Evolutionary conservation across 305 asterid species (phyloP).

Genomic region (Coffea humblotiana): DNA sequence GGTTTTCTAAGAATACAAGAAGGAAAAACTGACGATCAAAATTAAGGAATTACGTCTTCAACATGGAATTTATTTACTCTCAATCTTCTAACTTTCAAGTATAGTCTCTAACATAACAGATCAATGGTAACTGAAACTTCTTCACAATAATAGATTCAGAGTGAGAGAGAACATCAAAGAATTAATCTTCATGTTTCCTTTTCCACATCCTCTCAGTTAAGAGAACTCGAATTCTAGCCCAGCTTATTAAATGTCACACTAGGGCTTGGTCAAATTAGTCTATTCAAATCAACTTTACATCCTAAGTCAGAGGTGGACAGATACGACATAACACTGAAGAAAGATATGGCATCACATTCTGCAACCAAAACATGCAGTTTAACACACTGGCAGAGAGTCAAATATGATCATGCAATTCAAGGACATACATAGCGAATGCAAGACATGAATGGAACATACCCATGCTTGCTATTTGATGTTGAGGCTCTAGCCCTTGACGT

Average conservation of each 20-base stretch:
- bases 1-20: slow-evolving; percentile 1
- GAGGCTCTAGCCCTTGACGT: slow-evolving; percentile 68
- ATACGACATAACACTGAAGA: background rate
- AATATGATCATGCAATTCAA: background rate
- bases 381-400: background rate
- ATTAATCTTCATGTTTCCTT: background rate
- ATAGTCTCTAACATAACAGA: background rate
- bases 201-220: background rate
- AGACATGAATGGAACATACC: slow-evolving; percentile 39
- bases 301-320: background rate
- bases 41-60: background rate
- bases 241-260: background rate
- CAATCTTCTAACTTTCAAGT: background rate
- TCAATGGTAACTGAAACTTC: background rate
- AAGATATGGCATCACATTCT: background rate
- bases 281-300: background rate
- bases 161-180: background rate
- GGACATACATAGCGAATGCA: background rate
- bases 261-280: background rate
- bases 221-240: background rate
- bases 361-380: background rate
- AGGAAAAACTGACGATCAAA: no score
- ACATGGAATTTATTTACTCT: background rate
- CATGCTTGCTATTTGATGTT: slow-evolving; percentile 68
- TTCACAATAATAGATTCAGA: background rate